Percentiles rank a stretch among this genome's conserved stretches.
These are phyloP conservation scores for Lachancea fermentati DNA, from an alignment of 805 yeast genomes.

Conservation along the genomic window DNA sequence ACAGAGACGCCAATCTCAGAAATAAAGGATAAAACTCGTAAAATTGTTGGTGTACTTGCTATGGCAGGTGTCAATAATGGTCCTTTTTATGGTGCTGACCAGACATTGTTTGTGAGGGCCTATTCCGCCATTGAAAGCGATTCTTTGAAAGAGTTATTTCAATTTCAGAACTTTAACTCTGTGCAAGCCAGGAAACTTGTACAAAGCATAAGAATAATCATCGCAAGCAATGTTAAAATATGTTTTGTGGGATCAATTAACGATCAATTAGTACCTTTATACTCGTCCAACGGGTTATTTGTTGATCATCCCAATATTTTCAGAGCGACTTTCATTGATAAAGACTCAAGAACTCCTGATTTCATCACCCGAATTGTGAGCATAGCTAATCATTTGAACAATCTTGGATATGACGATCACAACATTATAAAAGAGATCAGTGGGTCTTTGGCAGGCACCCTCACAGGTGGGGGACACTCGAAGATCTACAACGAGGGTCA, in stretches of 20 bases:
- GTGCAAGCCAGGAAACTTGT: slow-evolving; percentile 65
- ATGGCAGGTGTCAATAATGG: slow-evolving; percentile 98
- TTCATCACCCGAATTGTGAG: slow-evolving; percentile 73
- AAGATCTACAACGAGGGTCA: slow-evolving; percentile 76
- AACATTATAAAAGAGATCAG: slow-evolving; percentile 83
- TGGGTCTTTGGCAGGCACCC: slow-evolving; percentile 72
- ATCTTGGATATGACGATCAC: slow-evolving; percentile 77
- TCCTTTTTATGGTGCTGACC: slow-evolving; percentile 90
- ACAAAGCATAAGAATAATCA: slow-evolving; percentile 57
- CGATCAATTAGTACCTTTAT: slow-evolving; percentile 90
- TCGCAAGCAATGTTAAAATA: slow-evolving; percentile 67
- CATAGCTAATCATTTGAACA: slow-evolving; percentile 66
- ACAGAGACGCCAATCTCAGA: slow-evolving; percentile 7
- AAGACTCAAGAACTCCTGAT: slow-evolving; percentile 68
- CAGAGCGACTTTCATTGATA: slow-evolving; percentile 85
- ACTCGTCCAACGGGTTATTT: slow-evolving; percentile 79
- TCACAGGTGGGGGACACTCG: slow-evolving; percentile 95
- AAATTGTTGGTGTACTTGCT: slow-evolving; percentile 65
- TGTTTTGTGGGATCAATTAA: slow-evolving; percentile 84
- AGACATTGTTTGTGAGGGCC: slow-evolving; percentile 75
- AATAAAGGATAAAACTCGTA: slow-evolving; percentile 18
- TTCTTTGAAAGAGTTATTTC: slow-evolving; percentile 79
- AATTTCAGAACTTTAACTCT: slow-evolving; percentile 73
- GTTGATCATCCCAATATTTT: slow-evolving; percentile 84
- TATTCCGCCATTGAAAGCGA: slow-evolving; percentile 87